phyloP scores from a whole-genome alignment of 169 alveolate species.

The Neospora caninum region DNA sequence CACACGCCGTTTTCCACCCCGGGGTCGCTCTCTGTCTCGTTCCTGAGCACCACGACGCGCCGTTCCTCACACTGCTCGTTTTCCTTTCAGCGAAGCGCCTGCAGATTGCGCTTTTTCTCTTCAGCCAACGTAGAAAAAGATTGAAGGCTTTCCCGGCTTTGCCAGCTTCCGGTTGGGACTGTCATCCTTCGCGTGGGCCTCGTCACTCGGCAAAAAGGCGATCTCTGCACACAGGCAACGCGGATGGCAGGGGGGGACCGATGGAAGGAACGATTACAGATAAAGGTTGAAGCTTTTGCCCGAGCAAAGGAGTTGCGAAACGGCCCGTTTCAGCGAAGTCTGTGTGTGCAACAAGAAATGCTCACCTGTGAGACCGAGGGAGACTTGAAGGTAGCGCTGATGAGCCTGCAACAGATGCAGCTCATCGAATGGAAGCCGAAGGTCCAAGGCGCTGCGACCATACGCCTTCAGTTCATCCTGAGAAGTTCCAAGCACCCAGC shows the following conservation, averaged over 20 bases:
- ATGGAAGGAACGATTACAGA: too few species aligned
- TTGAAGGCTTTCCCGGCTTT: conserved; percentile 59
- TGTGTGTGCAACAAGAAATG: background rate
- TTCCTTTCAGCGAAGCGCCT: too few species aligned
- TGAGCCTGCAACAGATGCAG: conserved; percentile 67
- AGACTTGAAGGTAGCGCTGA: conserved; percentile 64
- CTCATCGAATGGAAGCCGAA: conserved; percentile 80
- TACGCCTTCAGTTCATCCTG: conserved; percentile 80
- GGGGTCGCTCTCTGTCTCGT: too few species aligned
- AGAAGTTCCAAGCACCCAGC: background rate
- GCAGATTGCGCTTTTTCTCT: background rate
- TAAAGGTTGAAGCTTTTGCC: background rate
- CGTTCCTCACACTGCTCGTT: too few species aligned
- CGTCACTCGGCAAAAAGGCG: conserved; percentile 43
- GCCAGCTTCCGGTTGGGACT: conserved; percentile 35
- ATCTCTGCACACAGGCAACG: conserved; percentile 9
- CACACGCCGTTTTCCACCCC: too few species aligned
- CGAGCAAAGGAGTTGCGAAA: background rate
- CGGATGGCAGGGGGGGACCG: too few species aligned
- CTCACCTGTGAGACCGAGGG: conserved; percentile 73
- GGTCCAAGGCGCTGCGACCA: conserved; percentile 79
- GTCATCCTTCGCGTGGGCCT: conserved; percentile 46
- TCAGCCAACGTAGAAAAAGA: conserved; percentile 33
- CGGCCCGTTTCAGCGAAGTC: background rate
- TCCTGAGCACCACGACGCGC: too few species aligned